Base-by-base conservation (phyloP, 2,329 filamentous ascomycete species). In the Sphaerostilbella broomeana region DNA sequence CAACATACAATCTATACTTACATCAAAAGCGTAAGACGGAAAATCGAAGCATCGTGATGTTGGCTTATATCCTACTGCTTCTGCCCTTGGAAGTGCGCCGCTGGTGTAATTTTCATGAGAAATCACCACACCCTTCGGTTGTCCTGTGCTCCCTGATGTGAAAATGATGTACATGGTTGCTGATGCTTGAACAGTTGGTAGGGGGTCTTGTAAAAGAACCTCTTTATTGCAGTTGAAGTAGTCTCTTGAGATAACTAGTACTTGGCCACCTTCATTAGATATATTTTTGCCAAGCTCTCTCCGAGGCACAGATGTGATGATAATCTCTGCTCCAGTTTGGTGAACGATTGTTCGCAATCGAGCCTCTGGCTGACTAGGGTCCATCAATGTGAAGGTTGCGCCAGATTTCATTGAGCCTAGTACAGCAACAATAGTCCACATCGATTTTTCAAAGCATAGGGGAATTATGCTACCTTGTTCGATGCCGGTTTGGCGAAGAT, bases 131-230 rank as follows among this genome's bases (percentile, higher is more conserved):
- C 77, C 78, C 59, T 81, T 81, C 2, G 77, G 78, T 43, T 69
- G 71, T 6, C 78, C 77, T 0, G 78, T 81, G 43, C 75, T 81
- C 11, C 77, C 77, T 1, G 77, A 81, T 9, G 77, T 81, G 53
- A 80, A 81, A 51, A 81, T 78, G 49, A 80, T 73, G 44, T 72
- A 73, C 22, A 71, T 62, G 7, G 67, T 62, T 1, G 61, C 56
- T 5, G 55, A 54, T 3, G 67, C 47, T 3, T 78, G 57, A n/a
- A 72, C 64, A 0, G 42, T 34, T 0, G 64, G 63, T 1, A 67
- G 50, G 8, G 34, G 24, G 31, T 48, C 4, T 42, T 6, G 44
- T 43, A 20, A 15, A 18, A 22, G 6, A 42, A 45, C 12, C 38
- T 43, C 11, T 44, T 49, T 13, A 13, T 37, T 43, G 8, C 24